Conservation (phyloP, 108 stramenopile genomes). For the Discostella stelligeroides region DNA sequence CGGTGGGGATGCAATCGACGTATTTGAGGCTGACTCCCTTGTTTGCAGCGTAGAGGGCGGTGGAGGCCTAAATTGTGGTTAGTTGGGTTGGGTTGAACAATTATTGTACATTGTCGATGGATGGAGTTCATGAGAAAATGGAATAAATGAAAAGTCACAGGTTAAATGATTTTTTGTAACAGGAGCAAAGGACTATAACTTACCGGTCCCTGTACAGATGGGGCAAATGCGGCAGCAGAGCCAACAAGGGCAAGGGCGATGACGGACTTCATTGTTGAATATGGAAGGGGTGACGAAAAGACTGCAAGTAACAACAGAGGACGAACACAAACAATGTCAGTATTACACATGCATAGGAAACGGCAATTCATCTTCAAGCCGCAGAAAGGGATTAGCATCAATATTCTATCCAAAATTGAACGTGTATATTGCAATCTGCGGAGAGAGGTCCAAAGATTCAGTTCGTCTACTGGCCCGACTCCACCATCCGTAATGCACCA, state of each 20-base stretch:
- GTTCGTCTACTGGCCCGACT: no score
- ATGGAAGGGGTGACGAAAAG: constrained; percentile 9
- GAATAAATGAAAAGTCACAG: background rate
- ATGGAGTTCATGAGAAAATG: no score
- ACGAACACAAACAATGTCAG: background rate
- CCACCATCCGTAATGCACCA: no score
- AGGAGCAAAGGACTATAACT: constrained; percentile 8
- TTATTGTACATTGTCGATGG: no score
- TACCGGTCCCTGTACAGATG: constrained; percentile 36
- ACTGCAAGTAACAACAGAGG: constrained; percentile 7
- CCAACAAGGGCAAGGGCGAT: constrained; percentile 45
- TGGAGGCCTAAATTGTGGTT: constrained; percentile 48
- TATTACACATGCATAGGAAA: no score
- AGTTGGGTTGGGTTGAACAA: no score
- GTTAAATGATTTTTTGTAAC: background rate
- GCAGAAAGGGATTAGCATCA: no score
- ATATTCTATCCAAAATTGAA: no score
- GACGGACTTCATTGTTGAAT: constrained; percentile 48
- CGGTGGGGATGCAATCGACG: constrained; percentile 83
- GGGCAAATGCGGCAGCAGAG: constrained; percentile 52
- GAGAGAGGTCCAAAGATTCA: no score
- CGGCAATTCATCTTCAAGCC: no score
- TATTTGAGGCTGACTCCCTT: constrained; percentile 67
- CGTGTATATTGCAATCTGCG: no score
- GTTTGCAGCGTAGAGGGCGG: constrained; percentile 64